Evolutionary conservation across 2,329 filamentous ascomycete genomes (phyloP).

Genomic region (Fusarium nisikadoi): DNA sequence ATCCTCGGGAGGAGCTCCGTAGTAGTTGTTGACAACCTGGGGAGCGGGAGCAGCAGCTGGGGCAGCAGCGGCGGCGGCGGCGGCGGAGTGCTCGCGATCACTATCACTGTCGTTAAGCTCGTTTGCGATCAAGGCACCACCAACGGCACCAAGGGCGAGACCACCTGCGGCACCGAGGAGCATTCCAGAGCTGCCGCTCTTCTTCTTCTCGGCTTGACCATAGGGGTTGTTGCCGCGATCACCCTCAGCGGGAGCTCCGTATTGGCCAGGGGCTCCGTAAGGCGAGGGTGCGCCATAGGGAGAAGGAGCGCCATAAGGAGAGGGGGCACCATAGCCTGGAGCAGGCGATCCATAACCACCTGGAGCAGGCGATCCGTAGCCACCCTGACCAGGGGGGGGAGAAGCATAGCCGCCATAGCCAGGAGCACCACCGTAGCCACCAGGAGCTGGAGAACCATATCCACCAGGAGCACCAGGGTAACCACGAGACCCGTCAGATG

Average conservation of each 20-base stretch:
- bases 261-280: conserved; percentile 22
- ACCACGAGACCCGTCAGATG: conserved; percentile 41
- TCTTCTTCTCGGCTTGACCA: conserved; percentile 46
- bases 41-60: neutral
- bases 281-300: conserved; percentile 24
- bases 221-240: conserved; percentile 33
- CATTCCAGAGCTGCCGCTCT: conserved; percentile 62
- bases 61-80: neutral
- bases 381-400: conserved; percentile 24
- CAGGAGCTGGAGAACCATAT: conserved; percentile 38
- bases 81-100: conserved; percentile 36
- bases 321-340: conserved; percentile 33
- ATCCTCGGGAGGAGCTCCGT: conserved; percentile 27
- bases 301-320: conserved; percentile 14
- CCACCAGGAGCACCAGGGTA: conserved; percentile 35
- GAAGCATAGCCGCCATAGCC: conserved; percentile 32
- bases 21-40: conserved; percentile 28
- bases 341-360: conserved; percentile 33
- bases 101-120: conserved; percentile 53
- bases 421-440: conserved; percentile 32
- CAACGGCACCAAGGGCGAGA: conserved; percentile 66
- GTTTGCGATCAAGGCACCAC: conserved; percentile 67
- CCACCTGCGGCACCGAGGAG: conserved; percentile 69
- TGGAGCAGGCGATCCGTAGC: conserved; percentile 35
- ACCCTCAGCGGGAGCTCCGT: conserved; percentile 17